These are phyloP conservation scores for Blakeslea trispora DNA, from an alignment of 371 early-diverging fungal genomes.

Conservation along the genomic window DNA sequence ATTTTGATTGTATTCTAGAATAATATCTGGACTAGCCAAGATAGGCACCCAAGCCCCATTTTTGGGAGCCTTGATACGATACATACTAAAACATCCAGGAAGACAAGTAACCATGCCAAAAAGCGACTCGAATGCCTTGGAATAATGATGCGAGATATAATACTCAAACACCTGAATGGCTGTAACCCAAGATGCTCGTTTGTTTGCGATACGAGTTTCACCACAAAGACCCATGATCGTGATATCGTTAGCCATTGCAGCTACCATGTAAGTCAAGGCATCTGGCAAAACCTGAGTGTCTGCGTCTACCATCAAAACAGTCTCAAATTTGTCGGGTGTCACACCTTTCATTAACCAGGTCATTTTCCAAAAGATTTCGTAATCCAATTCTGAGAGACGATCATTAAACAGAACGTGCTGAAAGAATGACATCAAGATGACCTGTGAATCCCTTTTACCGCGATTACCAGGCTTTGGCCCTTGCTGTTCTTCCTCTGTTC, in stretches of 20 bases:
- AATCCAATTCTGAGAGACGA: slow-evolving; percentile 93
- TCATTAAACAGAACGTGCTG: slow-evolving; percentile 91
- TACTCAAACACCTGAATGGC: slow-evolving; percentile 89
- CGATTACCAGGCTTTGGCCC: slow-evolving; percentile 88
- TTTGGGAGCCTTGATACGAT: slow-evolving; percentile 78
- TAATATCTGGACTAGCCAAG: slow-evolving; percentile 87
- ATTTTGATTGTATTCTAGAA: slow-evolving; percentile 88
- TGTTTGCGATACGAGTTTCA: slow-evolving; percentile 86
- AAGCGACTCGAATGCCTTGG: slow-evolving; percentile 93
- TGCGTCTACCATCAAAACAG: slow-evolving; percentile 97
- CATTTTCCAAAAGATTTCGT: slow-evolving; percentile 93
- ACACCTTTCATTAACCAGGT: slow-evolving; percentile 77
- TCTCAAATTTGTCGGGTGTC: slow-evolving; percentile 88
- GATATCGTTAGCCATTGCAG: slow-evolving; percentile 82
- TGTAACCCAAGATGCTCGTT: slow-evolving; percentile 69
- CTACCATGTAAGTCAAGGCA: slow-evolving; percentile 78
- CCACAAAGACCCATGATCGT: slow-evolving; percentile 87
- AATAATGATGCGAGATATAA: slow-evolving; percentile 93
- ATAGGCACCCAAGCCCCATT: slow-evolving; percentile 84
- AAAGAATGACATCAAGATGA: slow-evolving; percentile 97
- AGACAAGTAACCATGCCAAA: slow-evolving; percentile 98
- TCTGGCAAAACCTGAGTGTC: slow-evolving; percentile 88
- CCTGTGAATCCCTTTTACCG: slow-evolving; percentile 99
- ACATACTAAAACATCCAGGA: slow-evolving; percentile 96
- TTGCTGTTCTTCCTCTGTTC: slow-evolving; percentile 33